These are phyloP conservation scores for Scenedesmus sp. DNA, from an alignment of 163 green algal species.

Conservation along the genomic window DNA sequence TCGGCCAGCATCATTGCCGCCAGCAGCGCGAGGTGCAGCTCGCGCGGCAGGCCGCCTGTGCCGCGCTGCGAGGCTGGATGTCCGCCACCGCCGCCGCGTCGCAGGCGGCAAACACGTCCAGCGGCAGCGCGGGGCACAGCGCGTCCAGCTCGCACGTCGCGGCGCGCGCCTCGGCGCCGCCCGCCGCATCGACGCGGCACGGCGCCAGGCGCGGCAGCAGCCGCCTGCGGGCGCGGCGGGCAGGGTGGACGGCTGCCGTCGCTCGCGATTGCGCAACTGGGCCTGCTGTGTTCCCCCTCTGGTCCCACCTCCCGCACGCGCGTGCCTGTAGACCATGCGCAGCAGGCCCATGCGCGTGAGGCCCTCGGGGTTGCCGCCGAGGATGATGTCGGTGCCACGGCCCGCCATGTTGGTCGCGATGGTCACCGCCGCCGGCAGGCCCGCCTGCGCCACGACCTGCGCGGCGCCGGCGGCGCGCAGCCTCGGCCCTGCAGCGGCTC, in stretches of 20 bases:
- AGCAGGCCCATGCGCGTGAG: conserved; percentile 64
- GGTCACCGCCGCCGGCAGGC: conserved; percentile 75
- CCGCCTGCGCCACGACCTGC: conserved; percentile 63
- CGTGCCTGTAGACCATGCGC: conserved; percentile 54
- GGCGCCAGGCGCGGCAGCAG: no score
- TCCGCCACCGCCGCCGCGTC: conserved; percentile 32
- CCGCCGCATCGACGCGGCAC: no score
- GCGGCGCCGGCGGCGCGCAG: no score
- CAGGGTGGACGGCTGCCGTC: no score
- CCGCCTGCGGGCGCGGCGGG: no score
- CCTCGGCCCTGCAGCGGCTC: no score
- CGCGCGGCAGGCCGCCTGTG: conserved; percentile 15
- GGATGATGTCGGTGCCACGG: conserved; percentile 87
- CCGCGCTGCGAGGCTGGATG: conserved; percentile 16
- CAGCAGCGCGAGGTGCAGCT: conserved; percentile 47
- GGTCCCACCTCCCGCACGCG: no score
- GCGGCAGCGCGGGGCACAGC: conserved; percentile 35
- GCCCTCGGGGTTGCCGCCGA: conserved; percentile 83
- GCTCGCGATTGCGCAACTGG: no score
- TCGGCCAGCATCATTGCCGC: conserved; percentile 31
- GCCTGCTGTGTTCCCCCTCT: no score
- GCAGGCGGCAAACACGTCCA: conserved; percentile 48
- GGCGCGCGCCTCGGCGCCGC: no score
- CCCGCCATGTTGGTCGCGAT: conserved; percentile 91
- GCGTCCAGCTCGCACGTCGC: no score